These are phyloP conservation scores for Smittium culicis DNA, from an alignment of 371 early-diverging fungal species.

Conservation along the genomic window DNA sequence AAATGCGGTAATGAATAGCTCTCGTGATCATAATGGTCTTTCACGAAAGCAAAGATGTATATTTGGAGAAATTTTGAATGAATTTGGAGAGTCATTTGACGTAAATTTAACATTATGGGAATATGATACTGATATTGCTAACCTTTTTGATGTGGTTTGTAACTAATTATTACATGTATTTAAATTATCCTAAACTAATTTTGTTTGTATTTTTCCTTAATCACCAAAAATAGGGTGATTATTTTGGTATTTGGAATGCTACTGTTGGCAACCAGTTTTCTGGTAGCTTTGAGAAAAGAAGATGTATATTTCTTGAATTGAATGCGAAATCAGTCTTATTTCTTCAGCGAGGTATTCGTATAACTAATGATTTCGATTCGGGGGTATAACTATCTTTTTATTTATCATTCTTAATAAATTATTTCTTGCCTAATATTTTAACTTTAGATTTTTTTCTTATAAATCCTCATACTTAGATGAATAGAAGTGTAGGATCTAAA, in stretches of 20 bases:
- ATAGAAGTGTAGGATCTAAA: too few relatives aligned
- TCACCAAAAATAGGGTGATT: slow-evolving; percentile 1
- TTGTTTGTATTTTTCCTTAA: neutral
- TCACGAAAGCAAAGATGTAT: neutral
- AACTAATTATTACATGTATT: too few relatives aligned
- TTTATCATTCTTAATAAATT: too few relatives aligned
- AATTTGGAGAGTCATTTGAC: slow-evolving; percentile 4
- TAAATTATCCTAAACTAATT: neutral
- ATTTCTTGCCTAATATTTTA: too few relatives aligned
- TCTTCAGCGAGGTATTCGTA: too few relatives aligned
- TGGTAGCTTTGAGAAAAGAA: slow-evolving; percentile 7
- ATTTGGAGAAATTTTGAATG: slow-evolving; percentile 6
- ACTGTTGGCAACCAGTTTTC: slow-evolving; percentile 1
- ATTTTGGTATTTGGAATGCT: slow-evolving; percentile 3
- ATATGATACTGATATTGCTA: neutral
- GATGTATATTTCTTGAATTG: neutral
- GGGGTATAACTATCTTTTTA: too few relatives aligned
- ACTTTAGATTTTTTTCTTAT: too few relatives aligned
- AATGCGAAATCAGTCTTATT: slow-evolving; percentile 3
- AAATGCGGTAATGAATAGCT: slow-evolving; percentile 1
- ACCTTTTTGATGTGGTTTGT: slow-evolving; percentile 1
- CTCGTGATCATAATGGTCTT: neutral
- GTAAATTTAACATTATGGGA: neutral
- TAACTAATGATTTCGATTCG: too few relatives aligned
- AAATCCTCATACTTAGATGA: too few relatives aligned